Evolutionary conservation across 331 rosid species (phyloP).

Genomic region (Stylosanthes scabra): DNA sequence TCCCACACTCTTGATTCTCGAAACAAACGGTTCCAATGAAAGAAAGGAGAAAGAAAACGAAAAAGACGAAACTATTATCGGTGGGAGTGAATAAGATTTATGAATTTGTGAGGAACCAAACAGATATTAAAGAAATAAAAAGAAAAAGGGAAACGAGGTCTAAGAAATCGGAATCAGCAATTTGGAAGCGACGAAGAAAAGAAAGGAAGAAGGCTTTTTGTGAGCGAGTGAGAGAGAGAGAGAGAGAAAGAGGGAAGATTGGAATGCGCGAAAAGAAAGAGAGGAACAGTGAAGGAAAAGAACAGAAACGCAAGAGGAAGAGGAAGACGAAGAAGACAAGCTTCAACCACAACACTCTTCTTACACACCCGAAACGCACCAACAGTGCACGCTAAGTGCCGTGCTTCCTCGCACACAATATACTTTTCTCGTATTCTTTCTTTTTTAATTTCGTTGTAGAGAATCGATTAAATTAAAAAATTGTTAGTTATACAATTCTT

Average conservation of each 20-base stretch:
- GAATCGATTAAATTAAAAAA: too few relatives aligned
- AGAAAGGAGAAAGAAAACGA: neutral
- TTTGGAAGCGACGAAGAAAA: constrained; percentile 3
- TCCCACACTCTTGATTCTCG: neutral
- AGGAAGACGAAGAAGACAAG: constrained; percentile 25
- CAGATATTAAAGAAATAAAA: neutral
- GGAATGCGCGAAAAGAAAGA: constrained; percentile 19
- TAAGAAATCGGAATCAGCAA: constrained; percentile 27
- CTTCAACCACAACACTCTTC: constrained; percentile 29
- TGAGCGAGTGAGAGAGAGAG: neutral
- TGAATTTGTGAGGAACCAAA: neutral
- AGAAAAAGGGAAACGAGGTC: neutral
- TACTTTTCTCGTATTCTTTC: neutral
- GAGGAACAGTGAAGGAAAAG: constrained; percentile 8
- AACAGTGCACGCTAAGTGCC: neutral
- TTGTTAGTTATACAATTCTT: too few relatives aligned
- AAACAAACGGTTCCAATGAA: neutral
- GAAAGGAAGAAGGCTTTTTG: neutral
- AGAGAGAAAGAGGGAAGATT: neutral
- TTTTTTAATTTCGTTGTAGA: too few relatives aligned
- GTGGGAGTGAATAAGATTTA: constrained; percentile 11
- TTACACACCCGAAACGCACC: neutral
- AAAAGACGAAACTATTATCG: neutral
- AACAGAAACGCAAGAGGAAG: neutral
- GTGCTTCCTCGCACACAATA: neutral